phyloP scores from a whole-genome alignment of 768 basidiomycete species.

The Tephrocybe sp. region DNA sequence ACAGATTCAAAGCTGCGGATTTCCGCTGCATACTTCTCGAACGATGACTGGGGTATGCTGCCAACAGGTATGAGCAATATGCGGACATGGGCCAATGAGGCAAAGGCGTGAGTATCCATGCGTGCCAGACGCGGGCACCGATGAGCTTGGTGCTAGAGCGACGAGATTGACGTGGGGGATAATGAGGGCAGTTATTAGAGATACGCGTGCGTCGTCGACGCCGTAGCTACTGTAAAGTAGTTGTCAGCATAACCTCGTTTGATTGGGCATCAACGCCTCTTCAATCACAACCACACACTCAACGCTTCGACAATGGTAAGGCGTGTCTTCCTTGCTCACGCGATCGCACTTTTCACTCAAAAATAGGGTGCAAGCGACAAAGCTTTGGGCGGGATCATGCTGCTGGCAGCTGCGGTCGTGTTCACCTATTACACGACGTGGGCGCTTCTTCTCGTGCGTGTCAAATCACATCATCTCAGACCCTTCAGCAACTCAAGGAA shows the following conservation, averaged over 20 bases:
- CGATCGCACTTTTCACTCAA: slow-evolving; percentile 2
- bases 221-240: neutral
- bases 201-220: neutral
- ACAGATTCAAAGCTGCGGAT: slow-evolving; percentile 74
- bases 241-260: neutral
- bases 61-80: slow-evolving; percentile 89
- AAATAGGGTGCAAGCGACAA: slow-evolving; percentile 80
- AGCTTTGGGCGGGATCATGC: slow-evolving; percentile 74
- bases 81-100: slow-evolving; percentile 81
- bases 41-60: slow-evolving; percentile 62
- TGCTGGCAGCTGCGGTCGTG: slow-evolving; percentile 70
- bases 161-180: slow-evolving; percentile 1
- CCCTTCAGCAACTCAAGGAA: slow-evolving; percentile 6
- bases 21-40: slow-evolving; percentile 72
- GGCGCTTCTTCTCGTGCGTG: slow-evolving; percentile 81
- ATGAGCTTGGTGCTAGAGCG: slow-evolving; percentile 1
- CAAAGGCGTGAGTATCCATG: slow-evolving; percentile 76
- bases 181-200: neutral
- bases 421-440: slow-evolving; percentile 93
- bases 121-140: slow-evolving; percentile 13
- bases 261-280: slow-evolving; percentile 5
- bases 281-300: slow-evolving; percentile 7
- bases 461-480: neutral
- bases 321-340: slow-evolving; percentile 3
- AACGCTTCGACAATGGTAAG: slow-evolving; percentile 16